A percentile compares a stretch with the other conserved stretches of the same genome.
Evolutionary conservation across 2,329 filamentous ascomycete species (phyloP).

Genomic region (Hypoxylon sp.): DNA sequence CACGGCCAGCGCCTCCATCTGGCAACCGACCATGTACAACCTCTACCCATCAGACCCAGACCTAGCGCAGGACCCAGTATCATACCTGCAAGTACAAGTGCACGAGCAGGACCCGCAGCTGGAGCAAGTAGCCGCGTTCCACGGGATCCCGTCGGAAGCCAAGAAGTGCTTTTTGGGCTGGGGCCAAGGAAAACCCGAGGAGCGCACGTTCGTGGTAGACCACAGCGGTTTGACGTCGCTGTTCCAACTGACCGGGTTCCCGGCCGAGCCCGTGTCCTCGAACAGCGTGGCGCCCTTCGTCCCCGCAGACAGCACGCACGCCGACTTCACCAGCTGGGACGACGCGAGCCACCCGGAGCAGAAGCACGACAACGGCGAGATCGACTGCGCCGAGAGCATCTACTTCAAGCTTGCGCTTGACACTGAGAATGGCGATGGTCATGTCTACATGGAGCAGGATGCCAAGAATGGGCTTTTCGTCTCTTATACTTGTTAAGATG

Average conservation of each 20-base stretch:
- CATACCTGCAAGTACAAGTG: slow-evolving; percentile 25
- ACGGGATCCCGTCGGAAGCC: slow-evolving; percentile 43
- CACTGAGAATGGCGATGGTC: slow-evolving; percentile 34
- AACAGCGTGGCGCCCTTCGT: slow-evolving; percentile 40
- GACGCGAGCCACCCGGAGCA: slow-evolving; percentile 17
- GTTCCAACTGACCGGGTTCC: slow-evolving; percentile 41
- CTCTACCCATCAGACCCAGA: slow-evolving; percentile 30
- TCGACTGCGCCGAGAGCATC: slow-evolving; percentile 43
- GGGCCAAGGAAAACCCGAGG: slow-evolving; percentile 48
- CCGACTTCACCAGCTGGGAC: slow-evolving; percentile 47
- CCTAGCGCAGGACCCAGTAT: slow-evolving; percentile 16
- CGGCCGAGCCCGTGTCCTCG: slow-evolving; percentile 37
- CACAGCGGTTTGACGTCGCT: slow-evolving; percentile 40
- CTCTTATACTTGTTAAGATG: slow-evolving; percentile 34
- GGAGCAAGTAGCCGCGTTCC: slow-evolving; percentile 48
- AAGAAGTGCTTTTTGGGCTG: slow-evolving; percentile 45
- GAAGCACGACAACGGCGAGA: slow-evolving; percentile 34
- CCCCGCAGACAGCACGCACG: slow-evolving; percentile 23
- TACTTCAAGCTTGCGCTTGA: slow-evolving; percentile 42
- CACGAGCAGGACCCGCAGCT: slow-evolving; percentile 32
- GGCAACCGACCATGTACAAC: slow-evolving; percentile 40
- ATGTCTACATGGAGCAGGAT: slow-evolving; percentile 46
- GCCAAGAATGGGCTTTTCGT: slow-evolving; percentile 43
- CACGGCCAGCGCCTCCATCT: too few relatives aligned
- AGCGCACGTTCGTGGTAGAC: slow-evolving; percentile 50